These are phyloP conservation scores for Mucor plumbeus DNA, from an alignment of 371 early-diverging fungal species.

Conservation along the genomic window DNA sequence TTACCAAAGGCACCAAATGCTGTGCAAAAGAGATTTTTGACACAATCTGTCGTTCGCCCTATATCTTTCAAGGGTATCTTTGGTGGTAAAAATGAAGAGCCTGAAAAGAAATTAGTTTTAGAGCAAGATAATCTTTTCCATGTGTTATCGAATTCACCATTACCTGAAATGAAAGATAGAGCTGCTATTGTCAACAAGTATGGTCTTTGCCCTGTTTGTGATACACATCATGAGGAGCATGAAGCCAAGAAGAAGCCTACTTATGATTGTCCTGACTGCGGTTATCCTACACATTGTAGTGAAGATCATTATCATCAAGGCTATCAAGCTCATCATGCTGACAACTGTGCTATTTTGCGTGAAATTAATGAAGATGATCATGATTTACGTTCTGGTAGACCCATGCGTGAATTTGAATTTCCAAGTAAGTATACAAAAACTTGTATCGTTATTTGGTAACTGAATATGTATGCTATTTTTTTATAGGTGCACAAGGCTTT, in stretches of 20 bases:
- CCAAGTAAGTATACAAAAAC: constrained; percentile 56
- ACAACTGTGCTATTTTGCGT: constrained; percentile 63
- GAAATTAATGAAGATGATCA: constrained; percentile 86
- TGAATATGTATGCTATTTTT: not conserved
- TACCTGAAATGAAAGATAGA: constrained; percentile 72
- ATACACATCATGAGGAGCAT: constrained; percentile 42
- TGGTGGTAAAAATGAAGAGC: constrained; percentile 10
- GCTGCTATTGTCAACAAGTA: constrained; percentile 69
- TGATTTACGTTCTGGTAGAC: constrained; percentile 80
- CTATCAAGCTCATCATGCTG: constrained; percentile 56
- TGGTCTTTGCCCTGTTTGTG: constrained; percentile 80
- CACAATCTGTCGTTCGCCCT: constrained; percentile 33
- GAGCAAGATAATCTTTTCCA: constrained; percentile 73
- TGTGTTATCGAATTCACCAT: constrained; percentile 72
- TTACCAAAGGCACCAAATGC: not conserved
- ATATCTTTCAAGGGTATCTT: constrained; percentile 47
- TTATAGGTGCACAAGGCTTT: constrained; percentile 68
- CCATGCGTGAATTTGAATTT: constrained; percentile 84
- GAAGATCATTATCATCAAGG: constrained; percentile 76
- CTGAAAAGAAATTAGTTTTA: constrained; percentile 35
- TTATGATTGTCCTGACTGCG: constrained; percentile 83
- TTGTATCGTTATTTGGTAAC: no score
- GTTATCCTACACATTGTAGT: constrained; percentile 85
- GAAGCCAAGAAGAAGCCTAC: constrained; percentile 52
- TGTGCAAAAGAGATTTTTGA: constrained; percentile 16